Conservation (phyloP, 805 yeast genomes). For the Zygoascus bituminiphila region DNA sequence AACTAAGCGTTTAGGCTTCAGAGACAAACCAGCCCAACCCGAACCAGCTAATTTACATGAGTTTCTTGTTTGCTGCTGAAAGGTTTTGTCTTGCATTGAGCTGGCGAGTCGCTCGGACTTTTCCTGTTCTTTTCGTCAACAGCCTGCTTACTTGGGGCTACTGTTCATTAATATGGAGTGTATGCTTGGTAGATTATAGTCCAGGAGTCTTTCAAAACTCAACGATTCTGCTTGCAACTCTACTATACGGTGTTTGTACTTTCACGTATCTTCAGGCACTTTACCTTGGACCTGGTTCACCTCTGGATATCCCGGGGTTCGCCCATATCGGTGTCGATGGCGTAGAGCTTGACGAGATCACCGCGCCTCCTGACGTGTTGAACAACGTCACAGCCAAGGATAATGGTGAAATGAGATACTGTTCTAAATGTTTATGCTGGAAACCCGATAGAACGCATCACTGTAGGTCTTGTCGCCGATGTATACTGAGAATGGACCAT, state of each 20-base stretch:
- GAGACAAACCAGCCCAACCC: not conserved
- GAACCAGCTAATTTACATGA: not conserved
- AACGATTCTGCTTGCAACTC: constrained; percentile 15
- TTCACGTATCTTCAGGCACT: constrained; percentile 24
- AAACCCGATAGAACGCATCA: constrained; percentile 40
- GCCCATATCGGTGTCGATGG: not conserved
- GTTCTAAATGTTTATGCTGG: constrained; percentile 35
- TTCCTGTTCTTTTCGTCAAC: constrained; percentile 28
- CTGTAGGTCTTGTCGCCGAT: constrained; percentile 32
- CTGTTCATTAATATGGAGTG: constrained; percentile 16
- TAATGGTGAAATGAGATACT: constrained; percentile 34
- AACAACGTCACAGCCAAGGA: constrained; percentile 32
- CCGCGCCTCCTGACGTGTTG: constrained; percentile 24
- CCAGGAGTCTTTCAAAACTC: constrained; percentile 4
- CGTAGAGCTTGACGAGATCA: constrained; percentile 4
- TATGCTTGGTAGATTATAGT: constrained; percentile 16
- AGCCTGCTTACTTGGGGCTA: constrained; percentile 28
- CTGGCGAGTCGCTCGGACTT: constrained; percentile 18
- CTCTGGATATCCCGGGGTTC: constrained; percentile 21
- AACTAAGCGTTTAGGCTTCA: not conserved
- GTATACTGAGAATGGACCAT: constrained; percentile 49
- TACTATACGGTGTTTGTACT: constrained; percentile 18
- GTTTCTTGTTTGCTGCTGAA: constrained; percentile 10
- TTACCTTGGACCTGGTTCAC: constrained; percentile 28
- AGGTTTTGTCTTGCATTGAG: constrained; percentile 13